These are phyloP conservation scores for Kokia cookei DNA, from an alignment of 441 rosid species.

Conservation along the genomic window DNA sequence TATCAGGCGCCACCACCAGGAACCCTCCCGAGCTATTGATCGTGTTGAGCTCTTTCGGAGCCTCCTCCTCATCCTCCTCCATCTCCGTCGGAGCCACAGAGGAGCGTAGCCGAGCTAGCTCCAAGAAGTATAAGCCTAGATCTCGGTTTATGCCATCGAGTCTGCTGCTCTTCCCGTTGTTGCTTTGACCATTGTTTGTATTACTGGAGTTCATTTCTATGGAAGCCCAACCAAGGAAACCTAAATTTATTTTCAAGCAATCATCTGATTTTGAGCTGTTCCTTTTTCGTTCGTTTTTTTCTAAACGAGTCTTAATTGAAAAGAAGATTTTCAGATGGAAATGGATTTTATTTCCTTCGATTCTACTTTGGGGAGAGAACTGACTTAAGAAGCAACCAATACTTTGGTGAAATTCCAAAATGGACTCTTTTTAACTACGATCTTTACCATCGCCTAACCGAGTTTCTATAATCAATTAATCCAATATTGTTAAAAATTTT, in stretches of 20 bases:
- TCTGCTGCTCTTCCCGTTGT: constrained; percentile 11
- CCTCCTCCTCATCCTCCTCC: constrained; percentile 58
- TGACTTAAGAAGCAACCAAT: too few relatives aligned
- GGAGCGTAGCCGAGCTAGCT: constrained; percentile 26
- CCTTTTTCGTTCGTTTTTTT: neutral
- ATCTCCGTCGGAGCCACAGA: constrained; percentile 15
- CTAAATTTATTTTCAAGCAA: constrained; percentile 10
- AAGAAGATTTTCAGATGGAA: neutral
- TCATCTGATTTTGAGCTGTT: neutral
- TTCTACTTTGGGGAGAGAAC: too few relatives aligned
- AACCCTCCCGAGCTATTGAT: constrained; percentile 78
- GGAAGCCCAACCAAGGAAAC: neutral
- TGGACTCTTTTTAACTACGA: too few relatives aligned
- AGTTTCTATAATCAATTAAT: too few relatives aligned
- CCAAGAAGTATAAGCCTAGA: constrained; percentile 39
- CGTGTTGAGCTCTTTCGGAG: constrained; percentile 84
- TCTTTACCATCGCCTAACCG: too few relatives aligned
- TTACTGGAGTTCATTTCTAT: constrained; percentile 8
- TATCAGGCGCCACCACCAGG: constrained; percentile 62
- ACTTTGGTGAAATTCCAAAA: too few relatives aligned
- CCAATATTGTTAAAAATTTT: too few relatives aligned
- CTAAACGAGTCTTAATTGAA: neutral
- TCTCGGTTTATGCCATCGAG: constrained; percentile 17
- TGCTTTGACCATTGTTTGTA: constrained; percentile 15
- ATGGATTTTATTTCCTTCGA: neutral